phyloP scores from a whole-genome alignment of 2,329 filamentous ascomycete species.

The Aspergillus bombycis region DNA sequence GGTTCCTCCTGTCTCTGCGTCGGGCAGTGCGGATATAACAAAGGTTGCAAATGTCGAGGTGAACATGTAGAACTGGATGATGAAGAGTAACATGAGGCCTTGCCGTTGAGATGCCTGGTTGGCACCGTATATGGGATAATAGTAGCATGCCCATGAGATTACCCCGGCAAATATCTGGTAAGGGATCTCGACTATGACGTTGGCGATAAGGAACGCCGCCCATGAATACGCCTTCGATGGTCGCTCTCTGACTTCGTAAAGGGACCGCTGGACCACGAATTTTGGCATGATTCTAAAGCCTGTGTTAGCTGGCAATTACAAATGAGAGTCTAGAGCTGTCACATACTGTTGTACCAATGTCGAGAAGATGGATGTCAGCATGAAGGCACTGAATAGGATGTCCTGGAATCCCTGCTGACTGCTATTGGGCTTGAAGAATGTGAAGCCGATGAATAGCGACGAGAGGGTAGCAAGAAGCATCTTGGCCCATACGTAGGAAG shows the following conservation, averaged over 20 bases:
- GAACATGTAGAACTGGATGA: conserved; percentile 76
- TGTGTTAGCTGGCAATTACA: conserved; percentile 7
- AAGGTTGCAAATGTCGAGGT: conserved; percentile 79
- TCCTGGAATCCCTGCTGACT: conserved; percentile 80
- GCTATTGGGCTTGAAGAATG: conserved; percentile 73
- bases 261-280: conserved; percentile 77
- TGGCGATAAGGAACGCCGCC: conserved; percentile 81
- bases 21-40: conserved; percentile 74
- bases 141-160: conserved; percentile 81
- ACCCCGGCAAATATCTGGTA: conserved; percentile 76
- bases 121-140: conserved; percentile 73
- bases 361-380: conserved; percentile 64
- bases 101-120: conserved; percentile 69
- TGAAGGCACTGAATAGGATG: conserved; percentile 85
- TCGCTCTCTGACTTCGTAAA: conserved; percentile 84
- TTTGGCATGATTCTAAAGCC: conserved; percentile 66
- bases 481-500: conserved; percentile 85
- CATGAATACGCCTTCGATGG: conserved; percentile 84
- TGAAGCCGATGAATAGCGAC: conserved; percentile 78
- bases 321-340: conserved; percentile 39
- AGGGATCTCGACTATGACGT: conserved; percentile 82
- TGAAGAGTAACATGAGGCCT: conserved; percentile 76
- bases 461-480: conserved; percentile 63
- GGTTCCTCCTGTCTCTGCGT: conserved; percentile 74
- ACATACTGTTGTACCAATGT: conserved; percentile 56